Conservation (phyloP, 1,284 basidiomycete species). For the Coniferiporia sulphurascens region DNA sequence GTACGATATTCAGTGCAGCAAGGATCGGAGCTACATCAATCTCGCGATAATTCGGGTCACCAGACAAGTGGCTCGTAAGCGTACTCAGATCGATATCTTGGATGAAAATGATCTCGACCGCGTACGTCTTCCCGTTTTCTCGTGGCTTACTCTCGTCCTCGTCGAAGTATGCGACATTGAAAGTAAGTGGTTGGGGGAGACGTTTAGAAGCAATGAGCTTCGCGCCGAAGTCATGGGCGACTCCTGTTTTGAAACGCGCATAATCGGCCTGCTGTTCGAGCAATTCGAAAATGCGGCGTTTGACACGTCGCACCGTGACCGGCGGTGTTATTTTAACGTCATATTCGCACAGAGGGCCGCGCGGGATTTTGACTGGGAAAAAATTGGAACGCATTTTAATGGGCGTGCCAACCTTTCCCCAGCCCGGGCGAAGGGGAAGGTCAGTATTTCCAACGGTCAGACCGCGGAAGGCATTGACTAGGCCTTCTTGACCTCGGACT, state of each 20-base stretch:
- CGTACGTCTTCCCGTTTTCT: constrained; percentile 49
- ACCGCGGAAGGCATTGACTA: constrained; percentile 46
- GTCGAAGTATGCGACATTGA: constrained; percentile 56
- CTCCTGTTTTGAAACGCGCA: constrained; percentile 40
- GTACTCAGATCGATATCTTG: constrained; percentile 55
- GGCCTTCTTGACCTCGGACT: constrained; percentile 50
- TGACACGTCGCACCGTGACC: constrained; percentile 50
- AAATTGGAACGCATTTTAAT: constrained; percentile 72
- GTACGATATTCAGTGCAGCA: constrained; percentile 67
- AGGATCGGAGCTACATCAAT: constrained; percentile 66
- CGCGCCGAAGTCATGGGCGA: constrained; percentile 65
- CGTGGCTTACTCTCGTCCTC: constrained; percentile 52
- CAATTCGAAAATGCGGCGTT: constrained; percentile 64
- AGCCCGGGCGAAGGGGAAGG: constrained; percentile 63
- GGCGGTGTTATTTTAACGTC: constrained; percentile 59
- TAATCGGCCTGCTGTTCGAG: constrained; percentile 59
- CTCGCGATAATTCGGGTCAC: constrained; percentile 51
- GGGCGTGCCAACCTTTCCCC: constrained; percentile 51
- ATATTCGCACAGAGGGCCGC: constrained; percentile 62
- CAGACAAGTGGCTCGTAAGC: constrained; percentile 53
- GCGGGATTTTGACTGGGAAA: constrained; percentile 64
- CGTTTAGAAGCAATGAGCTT: constrained; percentile 56
- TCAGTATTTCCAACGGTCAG: constrained; percentile 34
- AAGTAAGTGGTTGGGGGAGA: constrained; percentile 53
- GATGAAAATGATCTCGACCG: constrained; percentile 53